phyloP scores from a whole-genome alignment of 2,329 filamentous ascomycete genomes.

The Lachnellula occidentalis region DNA sequence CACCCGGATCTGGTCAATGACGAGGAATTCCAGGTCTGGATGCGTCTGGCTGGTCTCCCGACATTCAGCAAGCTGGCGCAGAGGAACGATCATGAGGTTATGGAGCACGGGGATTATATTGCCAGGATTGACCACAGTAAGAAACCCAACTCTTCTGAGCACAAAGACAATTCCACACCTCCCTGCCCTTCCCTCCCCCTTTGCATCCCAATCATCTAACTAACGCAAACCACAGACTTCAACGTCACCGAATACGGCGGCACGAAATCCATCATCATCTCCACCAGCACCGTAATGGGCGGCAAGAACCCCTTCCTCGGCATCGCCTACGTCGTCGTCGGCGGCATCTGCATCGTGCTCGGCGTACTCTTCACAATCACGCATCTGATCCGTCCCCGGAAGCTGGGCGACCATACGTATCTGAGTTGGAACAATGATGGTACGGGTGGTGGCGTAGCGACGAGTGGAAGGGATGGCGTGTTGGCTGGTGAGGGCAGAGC shows the following conservation, averaged over 20 bases:
- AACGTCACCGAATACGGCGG: conserved; percentile 72
- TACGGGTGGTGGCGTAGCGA: conserved; percentile 42
- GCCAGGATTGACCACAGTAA: conserved; percentile 74
- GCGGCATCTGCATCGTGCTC: conserved; percentile 84
- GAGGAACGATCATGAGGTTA: conserved; percentile 66
- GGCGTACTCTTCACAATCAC: conserved; percentile 84
- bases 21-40: conserved; percentile 95
- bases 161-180: too few species aligned
- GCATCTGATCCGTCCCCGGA: conserved; percentile 89
- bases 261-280: conserved; percentile 84
- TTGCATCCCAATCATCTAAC: not conserved
- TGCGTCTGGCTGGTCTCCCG: conserved; percentile 91
- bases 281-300: conserved; percentile 86
- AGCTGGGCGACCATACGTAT: conserved; percentile 97
- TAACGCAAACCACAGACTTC: conserved; percentile 57
- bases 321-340: conserved; percentile 92
- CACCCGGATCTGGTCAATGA: conserved; percentile 66
- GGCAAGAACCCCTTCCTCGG: conserved; percentile 94
- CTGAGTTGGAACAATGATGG: conserved; percentile 86
- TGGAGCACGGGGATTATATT: conserved; percentile 68
- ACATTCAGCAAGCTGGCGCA: conserved; percentile 91
- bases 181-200: conserved; percentile 17
- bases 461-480: conserved; percentile 48
- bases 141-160: conserved; percentile 29
- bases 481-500: not conserved